Conservation (phyloP, 768 basidiomycete species). For the Phaeotremella skinneri region DNA sequence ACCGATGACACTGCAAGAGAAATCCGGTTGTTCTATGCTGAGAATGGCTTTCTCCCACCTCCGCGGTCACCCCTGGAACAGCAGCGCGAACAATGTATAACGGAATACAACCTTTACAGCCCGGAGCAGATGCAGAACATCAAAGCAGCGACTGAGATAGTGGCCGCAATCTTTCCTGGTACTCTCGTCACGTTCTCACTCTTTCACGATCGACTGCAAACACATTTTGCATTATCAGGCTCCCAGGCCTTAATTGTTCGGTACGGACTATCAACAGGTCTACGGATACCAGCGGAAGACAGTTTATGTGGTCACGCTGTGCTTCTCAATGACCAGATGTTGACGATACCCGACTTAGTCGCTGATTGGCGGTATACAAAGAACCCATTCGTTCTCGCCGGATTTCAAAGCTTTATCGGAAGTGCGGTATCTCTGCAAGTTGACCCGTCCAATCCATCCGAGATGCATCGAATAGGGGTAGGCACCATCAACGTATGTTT, state of each 20-base stretch:
- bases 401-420: slow-evolving; percentile 27
- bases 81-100: slow-evolving; percentile 20
- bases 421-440: slow-evolving; percentile 18
- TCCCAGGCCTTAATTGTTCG: not conserved
- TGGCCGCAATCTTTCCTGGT: slow-evolving; percentile 28
- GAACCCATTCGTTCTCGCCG: slow-evolving; percentile 14
- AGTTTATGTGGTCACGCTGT: slow-evolving; percentile 22
- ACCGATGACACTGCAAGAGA: slow-evolving; percentile 13
- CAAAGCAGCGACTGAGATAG: slow-evolving; percentile 27
- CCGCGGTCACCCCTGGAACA: slow-evolving; percentile 30
- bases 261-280: slow-evolving; percentile 1
- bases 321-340: not conserved
- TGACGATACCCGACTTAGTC: slow-evolving; percentile 10
- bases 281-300: slow-evolving; percentile 9
- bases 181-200: slow-evolving; percentile 15
- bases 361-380: slow-evolving; percentile 15
- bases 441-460: slow-evolving; percentile 12
- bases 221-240: slow-evolving; percentile 9
- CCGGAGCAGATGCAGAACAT: slow-evolving; percentile 29
- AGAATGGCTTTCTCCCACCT: slow-evolving; percentile 30
- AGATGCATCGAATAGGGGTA: slow-evolving; percentile 2
- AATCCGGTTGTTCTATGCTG: slow-evolving; percentile 18
- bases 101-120: slow-evolving; percentile 30
- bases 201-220: slow-evolving; percentile 15
- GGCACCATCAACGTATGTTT: slow-evolving; percentile 17